Evolutionary conservation across 1,284 basidiomycete species (phyloP).

Genomic region (Ustilago crameri): DNA sequence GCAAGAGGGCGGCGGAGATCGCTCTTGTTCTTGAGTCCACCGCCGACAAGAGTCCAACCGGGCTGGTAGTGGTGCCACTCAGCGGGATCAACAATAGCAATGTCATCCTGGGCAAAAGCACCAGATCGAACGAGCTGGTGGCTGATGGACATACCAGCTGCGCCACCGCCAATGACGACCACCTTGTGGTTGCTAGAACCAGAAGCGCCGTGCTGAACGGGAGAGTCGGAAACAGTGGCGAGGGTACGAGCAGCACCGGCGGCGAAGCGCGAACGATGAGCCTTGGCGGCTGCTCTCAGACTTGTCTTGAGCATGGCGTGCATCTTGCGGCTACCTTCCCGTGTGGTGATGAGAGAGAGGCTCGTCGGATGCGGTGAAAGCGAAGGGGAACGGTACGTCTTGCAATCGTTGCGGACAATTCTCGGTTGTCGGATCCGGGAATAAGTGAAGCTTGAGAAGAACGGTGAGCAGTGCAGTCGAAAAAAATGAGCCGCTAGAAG

Average conservation of each 20-base stretch:
- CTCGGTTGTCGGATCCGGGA: conserved; percentile 10
- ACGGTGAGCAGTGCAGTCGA: neutral
- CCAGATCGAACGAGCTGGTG: conserved; percentile 73
- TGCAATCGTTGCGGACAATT: neutral
- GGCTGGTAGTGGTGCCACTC: conserved; percentile 64
- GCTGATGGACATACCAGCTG: conserved; percentile 68
- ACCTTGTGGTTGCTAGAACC: conserved; percentile 60
- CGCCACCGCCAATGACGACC: conserved; percentile 68
- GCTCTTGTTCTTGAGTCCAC: conserved; percentile 77
- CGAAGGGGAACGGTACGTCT: neutral
- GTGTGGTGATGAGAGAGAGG: neutral
- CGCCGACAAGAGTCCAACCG: conserved; percentile 87
- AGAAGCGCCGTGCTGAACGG: conserved; percentile 38
- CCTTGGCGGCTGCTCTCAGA: conserved; percentile 18
- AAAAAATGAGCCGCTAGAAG: conserved; percentile 1
- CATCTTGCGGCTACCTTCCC: conserved; percentile 18
- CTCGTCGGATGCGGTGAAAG: conserved; percentile 3
- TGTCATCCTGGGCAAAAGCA: conserved; percentile 49
- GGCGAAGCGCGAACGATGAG: conserved; percentile 22
- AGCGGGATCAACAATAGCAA: conserved; percentile 61
- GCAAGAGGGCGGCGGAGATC: conserved; percentile 78
- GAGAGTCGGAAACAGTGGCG: conserved; percentile 38
- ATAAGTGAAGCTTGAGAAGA: neutral
- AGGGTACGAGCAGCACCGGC: conserved; percentile 21
- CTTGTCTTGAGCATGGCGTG: conserved; percentile 38